A percentile compares a stretch with the other conserved stretches of the same genome.
phyloP scores from a whole-genome alignment of 2,329 filamentous ascomycete species.

The Phaeosphaeria sp. region DNA sequence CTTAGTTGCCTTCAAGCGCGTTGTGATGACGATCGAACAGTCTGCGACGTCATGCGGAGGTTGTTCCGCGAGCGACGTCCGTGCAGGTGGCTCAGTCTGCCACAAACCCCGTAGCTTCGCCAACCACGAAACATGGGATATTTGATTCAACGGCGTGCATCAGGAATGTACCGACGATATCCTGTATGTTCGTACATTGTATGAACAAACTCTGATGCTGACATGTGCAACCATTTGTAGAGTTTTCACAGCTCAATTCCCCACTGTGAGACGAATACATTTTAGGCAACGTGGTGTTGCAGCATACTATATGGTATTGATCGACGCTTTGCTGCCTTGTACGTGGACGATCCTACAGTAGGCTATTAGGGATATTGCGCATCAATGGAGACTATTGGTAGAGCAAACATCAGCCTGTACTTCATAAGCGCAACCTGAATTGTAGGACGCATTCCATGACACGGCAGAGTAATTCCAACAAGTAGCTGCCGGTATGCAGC shows the following conservation, averaged over 20 bases:
- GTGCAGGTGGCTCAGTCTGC: neutral
- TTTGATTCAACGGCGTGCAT: neutral
- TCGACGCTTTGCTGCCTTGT: neutral
- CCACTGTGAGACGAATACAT: neutral
- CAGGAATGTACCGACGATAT: neutral
- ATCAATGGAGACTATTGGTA: neutral
- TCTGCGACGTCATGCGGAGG: neutral
- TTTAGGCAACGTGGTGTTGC: neutral
- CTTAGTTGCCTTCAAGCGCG: neutral
- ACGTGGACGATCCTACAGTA: neutral
- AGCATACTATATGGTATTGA: neutral
- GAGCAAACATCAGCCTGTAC: neutral
- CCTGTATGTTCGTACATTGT: neutral
- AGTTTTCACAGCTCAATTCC: neutral
- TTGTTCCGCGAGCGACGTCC: neutral
- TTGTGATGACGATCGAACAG: neutral
- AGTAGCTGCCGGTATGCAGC: neutral
- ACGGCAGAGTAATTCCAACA: neutral
- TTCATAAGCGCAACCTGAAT: neutral
- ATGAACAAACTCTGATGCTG: neutral
- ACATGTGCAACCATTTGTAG: neutral
- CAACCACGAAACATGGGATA: neutral
- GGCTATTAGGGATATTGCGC: neutral
- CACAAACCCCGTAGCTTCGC: neutral
- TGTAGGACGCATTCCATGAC: neutral